Base-by-base conservation (phyloP, 225 moss, liverwort and hornwort species). In the Asterella californica region DNA sequence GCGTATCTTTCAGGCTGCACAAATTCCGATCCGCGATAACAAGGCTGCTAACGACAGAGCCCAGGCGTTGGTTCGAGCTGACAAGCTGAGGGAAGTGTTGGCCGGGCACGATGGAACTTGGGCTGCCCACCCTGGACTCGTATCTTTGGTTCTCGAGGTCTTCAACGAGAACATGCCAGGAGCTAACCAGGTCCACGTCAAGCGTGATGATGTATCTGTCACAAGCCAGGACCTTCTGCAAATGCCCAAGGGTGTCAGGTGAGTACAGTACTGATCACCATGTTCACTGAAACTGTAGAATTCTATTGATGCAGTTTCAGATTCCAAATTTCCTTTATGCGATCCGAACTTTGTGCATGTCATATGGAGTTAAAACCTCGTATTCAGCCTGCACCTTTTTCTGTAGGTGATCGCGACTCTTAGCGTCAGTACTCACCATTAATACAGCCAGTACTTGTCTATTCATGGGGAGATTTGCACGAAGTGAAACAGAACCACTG, bases 71-170 rank as follows among this genome's bases (percentile, higher is more conserved):
- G 91, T 94, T 78, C 86, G 76, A 54, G 90, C 91, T 21, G 92
- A 94, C 81, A 94, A 94, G 82, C 86, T 89, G 81, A 88, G 94
- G 0, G 94, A 92, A 77, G 94, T 89, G 49, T 78, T 79, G 78
- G 94, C 94, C 25, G 92, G 92, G 7, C 94, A 92, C 66, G 92
- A 92, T 79, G 92, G 94, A 12, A 94, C 92, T 24, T 94, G 94
- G 94, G 94, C 92, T 69, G 94, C 94, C 30, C 94, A 94, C 66
- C 94, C 94, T 10, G 94, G 94, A 14, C 94, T 94, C 72, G 76
- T 94, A 32, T 86, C 91, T 4, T 50, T 92, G 42, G 88, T 94
- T 22, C 85, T 92, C 11, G 88, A 94, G 75, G 82, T 92, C 11
- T 94, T 94, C 70, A 82, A 94, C 83, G 78, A 84, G 69, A 84